Evolutionary conservation across 2,329 filamentous ascomycete genomes (phyloP), one percentile per base, ranked within the genome.

Genomic region (Botrytis medusae): DNA sequence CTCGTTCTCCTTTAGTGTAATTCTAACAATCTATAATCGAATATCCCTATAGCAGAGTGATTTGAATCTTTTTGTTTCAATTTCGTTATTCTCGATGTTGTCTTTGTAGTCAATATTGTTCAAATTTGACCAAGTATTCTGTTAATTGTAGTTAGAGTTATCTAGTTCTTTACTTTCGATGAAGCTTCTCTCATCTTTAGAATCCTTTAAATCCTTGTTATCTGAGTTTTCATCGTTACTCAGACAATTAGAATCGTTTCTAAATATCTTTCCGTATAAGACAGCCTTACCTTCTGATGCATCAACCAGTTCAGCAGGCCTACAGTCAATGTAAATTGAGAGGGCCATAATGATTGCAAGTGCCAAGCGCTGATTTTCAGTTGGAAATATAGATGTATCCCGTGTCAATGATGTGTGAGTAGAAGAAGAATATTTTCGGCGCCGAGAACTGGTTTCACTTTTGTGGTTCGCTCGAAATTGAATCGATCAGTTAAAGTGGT

Each of bases 401-500:
- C 65, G 4, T 8, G 48, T 48, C 48, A 69, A n/a, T 54, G 20
- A 51, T 59, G 32, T 8, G 10, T 74, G 14, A 77, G 64, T 74
- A 73, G 20, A 64, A 75, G 65, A 6, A 75, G 44, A 57, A 77
- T 68, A 42, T 76, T 67, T 59, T 76, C 70, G 22, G 74, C 44
- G n/a, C 69, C 62, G 63, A 79, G 72, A 29, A 79, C 60, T 59
- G 73, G 73, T 72, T 74, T 75, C 40, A 46, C 46, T 25, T 4
- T 74, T 69, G 46, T 76, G 73, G 42, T 73, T 72, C 59, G 51
- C 75, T 42, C 61, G 73, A 75, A 70, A 29, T 37, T 37, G 72
- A 71, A 75, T 37, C 74, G 44, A 29, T 22, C 54, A 65, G 46
- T 72, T 42, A 72, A 72, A 25, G 22, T 54, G 69, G 63, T 63